Percentiles rank a stretch among this genome's conserved stretches.
phyloP scores from a whole-genome alignment of 495 filamentous ascomycete species.

The Aspergillus bertholletiae region DNA sequence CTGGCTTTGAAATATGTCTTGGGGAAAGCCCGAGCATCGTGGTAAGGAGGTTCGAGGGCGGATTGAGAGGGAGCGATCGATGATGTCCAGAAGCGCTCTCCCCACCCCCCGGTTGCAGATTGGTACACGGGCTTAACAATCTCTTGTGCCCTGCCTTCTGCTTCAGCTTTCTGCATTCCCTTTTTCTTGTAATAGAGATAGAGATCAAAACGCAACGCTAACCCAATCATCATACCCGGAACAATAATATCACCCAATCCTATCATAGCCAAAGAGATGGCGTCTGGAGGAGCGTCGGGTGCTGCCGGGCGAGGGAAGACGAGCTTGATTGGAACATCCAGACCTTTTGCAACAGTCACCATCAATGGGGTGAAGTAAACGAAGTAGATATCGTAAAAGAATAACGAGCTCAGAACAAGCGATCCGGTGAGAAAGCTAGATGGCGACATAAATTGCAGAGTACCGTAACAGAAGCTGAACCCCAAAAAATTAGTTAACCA shows the following conservation, averaged over 20 bases:
- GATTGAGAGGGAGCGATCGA: slow-evolving; percentile 22
- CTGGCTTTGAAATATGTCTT: slow-evolving; percentile 87
- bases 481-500: slow-evolving; percentile 84
- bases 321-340: slow-evolving; percentile 93
- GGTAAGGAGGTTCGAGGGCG: slow-evolving; percentile 35
- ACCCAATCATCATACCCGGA: slow-evolving; percentile 87
- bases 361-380: slow-evolving; percentile 97
- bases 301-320: slow-evolving; percentile 68
- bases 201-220: slow-evolving; percentile 87
- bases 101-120: slow-evolving; percentile 67
- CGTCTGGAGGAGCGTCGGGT: slow-evolving; percentile 33
- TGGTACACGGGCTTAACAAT: slow-evolving; percentile 55
- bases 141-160: slow-evolving; percentile 32
- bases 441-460: slow-evolving; percentile 81
- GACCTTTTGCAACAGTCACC: slow-evolving; percentile 86
- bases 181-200: slow-evolving; percentile 73
- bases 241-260: slow-evolving; percentile 92
- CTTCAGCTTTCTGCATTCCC: slow-evolving; percentile 34
- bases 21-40: slow-evolving; percentile 55
- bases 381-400: slow-evolving; percentile 95
- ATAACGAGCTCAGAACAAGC: slow-evolving; percentile 71
- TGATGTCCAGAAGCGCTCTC: slow-evolving; percentile 78
- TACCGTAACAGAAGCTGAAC: slow-evolving; percentile 78
- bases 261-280: slow-evolving; percentile 68
- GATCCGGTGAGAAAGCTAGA: slow-evolving; percentile 84